phyloP scores from a whole-genome alignment of 2,329 filamentous ascomycete species.

The Penicillium aurantiogriseum region DNA sequence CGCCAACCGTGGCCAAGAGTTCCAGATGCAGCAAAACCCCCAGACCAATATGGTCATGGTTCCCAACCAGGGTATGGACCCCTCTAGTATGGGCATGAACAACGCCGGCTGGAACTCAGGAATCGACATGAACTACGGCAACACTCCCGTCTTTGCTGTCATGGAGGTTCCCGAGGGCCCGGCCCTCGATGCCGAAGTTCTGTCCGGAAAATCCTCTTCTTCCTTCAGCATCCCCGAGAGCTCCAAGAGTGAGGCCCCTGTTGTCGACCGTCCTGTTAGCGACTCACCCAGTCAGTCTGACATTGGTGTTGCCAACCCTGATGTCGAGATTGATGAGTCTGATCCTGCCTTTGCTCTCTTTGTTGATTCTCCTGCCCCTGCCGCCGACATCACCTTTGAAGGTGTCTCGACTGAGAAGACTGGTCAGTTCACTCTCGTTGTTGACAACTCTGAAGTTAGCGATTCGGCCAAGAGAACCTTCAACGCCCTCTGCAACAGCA shows the following conservation, averaged over 20 bases:
- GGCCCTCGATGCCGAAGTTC: conserved; percentile 56
- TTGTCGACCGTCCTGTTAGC: conserved; percentile 42
- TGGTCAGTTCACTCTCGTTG: conserved; percentile 63
- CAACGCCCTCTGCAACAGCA: conserved; percentile 39
- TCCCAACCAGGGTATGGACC: conserved; percentile 74
- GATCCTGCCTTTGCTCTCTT: conserved; percentile 50
- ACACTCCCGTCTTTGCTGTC: conserved; percentile 61
- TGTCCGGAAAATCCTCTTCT: conserved; percentile 70
- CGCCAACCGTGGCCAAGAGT: conserved; percentile 55
- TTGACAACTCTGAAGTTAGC: conserved; percentile 39
- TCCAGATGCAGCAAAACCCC: conserved; percentile 61
- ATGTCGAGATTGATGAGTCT: conserved; percentile 57
- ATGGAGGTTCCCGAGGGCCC: conserved; percentile 68
- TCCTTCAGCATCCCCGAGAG: conserved; percentile 49
- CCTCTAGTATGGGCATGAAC: conserved; percentile 62
- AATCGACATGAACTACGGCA: conserved; percentile 46
- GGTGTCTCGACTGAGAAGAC: conserved; percentile 65
- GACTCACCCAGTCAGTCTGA: conserved; percentile 15
- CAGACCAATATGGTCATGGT: conserved; percentile 77
- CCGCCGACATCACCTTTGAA: conserved; percentile 41
- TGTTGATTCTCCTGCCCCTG: conserved; percentile 50
- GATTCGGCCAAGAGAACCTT: conserved; percentile 34
- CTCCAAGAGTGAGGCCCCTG: conserved; percentile 51
- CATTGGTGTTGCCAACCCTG: conserved; percentile 26
- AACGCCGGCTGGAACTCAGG: conserved; percentile 46